phyloP scores from a whole-genome alignment of 805 yeast genomes.

The Metschnikowia shivogae region DNA sequence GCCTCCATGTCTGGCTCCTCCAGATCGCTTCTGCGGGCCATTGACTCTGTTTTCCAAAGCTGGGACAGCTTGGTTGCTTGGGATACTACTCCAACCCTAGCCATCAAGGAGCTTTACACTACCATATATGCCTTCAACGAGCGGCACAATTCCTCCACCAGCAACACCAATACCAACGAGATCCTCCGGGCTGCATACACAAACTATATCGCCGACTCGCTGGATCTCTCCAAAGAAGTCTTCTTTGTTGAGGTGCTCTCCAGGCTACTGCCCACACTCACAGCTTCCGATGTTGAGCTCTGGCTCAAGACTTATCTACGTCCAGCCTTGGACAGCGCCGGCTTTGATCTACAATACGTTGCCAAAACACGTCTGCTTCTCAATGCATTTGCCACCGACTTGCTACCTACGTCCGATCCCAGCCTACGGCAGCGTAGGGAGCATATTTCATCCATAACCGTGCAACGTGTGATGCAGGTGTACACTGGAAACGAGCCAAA shows the following conservation, averaged over 20 bases:
- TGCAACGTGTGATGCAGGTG: constrained; percentile 24
- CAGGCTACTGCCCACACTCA: constrained; percentile 29
- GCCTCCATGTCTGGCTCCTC: constrained; percentile 16
- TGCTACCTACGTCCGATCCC: constrained; percentile 20
- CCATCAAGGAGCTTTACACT: constrained; percentile 11
- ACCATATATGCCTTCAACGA: constrained; percentile 16
- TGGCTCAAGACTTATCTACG: constrained; percentile 50
- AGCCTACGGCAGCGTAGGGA: constrained; percentile 18
- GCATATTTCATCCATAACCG: constrained; percentile 20
- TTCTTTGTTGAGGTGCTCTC: constrained; percentile 38
- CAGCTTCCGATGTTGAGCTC: constrained; percentile 25
- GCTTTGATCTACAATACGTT: constrained; percentile 40
- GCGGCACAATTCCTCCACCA: constrained; percentile 34
- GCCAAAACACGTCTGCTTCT: constrained; percentile 28
- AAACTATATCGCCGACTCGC: constrained; percentile 24
- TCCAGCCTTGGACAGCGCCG: constrained; percentile 59
- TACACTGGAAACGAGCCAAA: constrained; percentile 20
- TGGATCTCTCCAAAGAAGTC: constrained; percentile 30
- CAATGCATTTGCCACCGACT: constrained; percentile 16
- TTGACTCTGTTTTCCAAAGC: constrained; percentile 9
- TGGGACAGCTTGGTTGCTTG: constrained; percentile 14
- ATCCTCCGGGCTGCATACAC: constrained; percentile 35
- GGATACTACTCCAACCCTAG: constrained; percentile 7
- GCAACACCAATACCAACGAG: constrained; percentile 30
- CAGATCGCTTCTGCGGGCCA: constrained; percentile 14